phyloP scores from a whole-genome alignment of 176 grass and related monocot species.

The Panicum miliaceum region DNA sequence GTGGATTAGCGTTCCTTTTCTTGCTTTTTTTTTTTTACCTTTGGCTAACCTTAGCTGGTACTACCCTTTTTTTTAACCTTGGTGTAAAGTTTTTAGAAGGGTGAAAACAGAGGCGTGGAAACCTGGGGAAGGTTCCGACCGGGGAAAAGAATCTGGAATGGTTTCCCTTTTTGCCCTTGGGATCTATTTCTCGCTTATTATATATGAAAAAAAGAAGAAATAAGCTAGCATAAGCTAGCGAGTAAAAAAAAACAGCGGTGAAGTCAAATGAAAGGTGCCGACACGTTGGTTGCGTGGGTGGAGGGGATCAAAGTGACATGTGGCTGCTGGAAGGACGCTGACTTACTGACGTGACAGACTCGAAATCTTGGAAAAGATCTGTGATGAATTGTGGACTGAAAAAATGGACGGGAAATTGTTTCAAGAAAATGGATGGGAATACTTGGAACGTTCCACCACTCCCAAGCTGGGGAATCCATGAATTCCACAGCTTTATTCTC shows the following conservation, averaged over 20 bases:
- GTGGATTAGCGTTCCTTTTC: conserved; percentile 34
- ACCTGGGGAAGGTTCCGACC: neutral
- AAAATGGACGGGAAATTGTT: neutral
- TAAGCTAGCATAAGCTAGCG: neutral
- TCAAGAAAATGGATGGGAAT: neutral
- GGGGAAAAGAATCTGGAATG: neutral
- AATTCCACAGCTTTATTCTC: neutral
- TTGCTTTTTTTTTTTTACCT: neutral
- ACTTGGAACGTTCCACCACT: neutral
- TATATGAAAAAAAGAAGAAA: neutral
- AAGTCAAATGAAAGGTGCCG: conserved; percentile 5
- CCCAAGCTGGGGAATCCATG: neutral
- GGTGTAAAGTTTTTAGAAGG: conserved; percentile 55
- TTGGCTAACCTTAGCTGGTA: conserved; percentile 54
- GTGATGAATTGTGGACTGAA: neutral
- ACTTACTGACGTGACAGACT: conserved; percentile 15
- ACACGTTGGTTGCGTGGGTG: conserved; percentile 19
- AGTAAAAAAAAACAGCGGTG: neutral
- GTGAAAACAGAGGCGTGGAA: conserved; percentile 14
- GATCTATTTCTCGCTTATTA: neutral
- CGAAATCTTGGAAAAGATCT: neutral
- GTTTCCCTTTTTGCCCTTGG: neutral
- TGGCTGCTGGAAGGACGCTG: conserved; percentile 26
- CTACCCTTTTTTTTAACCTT: conserved; percentile 54
- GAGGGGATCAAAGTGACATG: neutral